Conservation (phyloP, 495 filamentous ascomycete genomes). For the Penicillium steckii region DNA sequence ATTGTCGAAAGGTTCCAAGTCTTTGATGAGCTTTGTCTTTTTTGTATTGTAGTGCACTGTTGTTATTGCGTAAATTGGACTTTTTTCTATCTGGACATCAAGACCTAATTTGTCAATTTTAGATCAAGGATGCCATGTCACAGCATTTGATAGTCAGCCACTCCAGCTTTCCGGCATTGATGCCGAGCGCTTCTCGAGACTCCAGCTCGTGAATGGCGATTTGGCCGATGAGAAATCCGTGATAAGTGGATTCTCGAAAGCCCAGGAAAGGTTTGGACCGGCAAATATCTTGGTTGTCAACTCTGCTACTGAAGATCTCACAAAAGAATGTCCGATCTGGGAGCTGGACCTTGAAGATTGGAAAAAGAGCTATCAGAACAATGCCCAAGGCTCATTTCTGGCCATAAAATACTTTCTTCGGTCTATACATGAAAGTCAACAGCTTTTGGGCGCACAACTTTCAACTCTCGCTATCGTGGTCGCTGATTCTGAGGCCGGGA, state of each 20-base stretch:
- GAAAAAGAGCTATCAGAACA: conserved; percentile 51
- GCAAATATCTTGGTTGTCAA: conserved; percentile 55
- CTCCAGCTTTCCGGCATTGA: conserved; percentile 20
- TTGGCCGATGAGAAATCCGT: conserved; percentile 49
- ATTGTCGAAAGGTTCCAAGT: too few relatives aligned
- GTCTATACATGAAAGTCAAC: conserved; percentile 34
- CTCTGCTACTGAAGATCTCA: conserved; percentile 49
- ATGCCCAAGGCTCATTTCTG: conserved; percentile 54
- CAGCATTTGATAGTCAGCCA: conserved; percentile 46
- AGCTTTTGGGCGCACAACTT: conserved; percentile 32
- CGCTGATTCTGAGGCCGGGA: conserved; percentile 51
- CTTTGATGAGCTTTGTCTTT: neutral
- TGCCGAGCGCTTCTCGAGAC: conserved; percentile 25
- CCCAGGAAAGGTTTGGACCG: conserved; percentile 47
- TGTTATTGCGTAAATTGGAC: neutral
- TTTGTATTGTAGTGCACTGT: neutral
- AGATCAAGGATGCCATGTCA: conserved; percentile 55
- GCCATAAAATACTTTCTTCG: conserved; percentile 58
- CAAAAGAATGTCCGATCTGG: conserved; percentile 48
- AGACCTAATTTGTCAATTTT: conserved; percentile 8
- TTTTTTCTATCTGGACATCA: neutral
- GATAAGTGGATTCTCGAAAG: conserved; percentile 37
- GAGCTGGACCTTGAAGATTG: conserved; percentile 49
- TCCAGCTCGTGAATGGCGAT: conserved; percentile 45
- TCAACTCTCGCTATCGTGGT: conserved; percentile 54